A percentile compares a stretch with the other conserved stretches of the same genome.
phyloP scores from a whole-genome alignment of 2,329 filamentous ascomycete genomes.

The Lecanicillium sp. region DNA sequence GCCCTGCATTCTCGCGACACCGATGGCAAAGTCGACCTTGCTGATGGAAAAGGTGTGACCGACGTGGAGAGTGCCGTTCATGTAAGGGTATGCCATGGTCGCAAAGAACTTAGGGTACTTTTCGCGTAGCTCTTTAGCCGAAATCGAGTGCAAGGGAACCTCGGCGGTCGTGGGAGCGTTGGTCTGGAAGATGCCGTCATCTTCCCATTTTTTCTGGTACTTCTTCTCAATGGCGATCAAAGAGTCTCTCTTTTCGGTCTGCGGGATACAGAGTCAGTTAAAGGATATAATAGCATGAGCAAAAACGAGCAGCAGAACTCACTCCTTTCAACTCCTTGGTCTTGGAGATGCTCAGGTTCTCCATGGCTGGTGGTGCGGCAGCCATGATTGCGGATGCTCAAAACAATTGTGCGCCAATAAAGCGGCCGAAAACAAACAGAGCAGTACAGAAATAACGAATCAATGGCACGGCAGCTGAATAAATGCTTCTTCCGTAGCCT shows the following conservation, averaged over 20 bases:
- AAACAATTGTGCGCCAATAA: background rate
- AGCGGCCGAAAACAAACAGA: background rate
- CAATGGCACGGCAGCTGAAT: too few species aligned
- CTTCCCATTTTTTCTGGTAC: constrained; percentile 64
- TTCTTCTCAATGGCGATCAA: constrained; percentile 81
- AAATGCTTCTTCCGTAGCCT: too few species aligned
- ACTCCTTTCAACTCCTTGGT: constrained; percentile 54
- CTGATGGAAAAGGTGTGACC: constrained; percentile 87
- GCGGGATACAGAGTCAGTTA: constrained; percentile 12
- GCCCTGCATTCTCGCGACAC: constrained; percentile 84
- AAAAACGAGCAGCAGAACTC: constrained; percentile 16
- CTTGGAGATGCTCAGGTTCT: constrained; percentile 45
- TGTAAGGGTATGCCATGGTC: constrained; percentile 48
- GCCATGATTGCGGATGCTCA: constrained; percentile 32
- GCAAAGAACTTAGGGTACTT: constrained; percentile 89
- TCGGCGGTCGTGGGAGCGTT: constrained; percentile 75
- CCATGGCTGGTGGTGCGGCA: constrained; percentile 38
- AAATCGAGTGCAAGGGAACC: constrained; percentile 65
- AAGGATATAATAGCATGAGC: background rate
- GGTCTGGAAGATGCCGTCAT: constrained; percentile 63
- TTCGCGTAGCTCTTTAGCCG: constrained; percentile 65
- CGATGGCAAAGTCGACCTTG: constrained; percentile 88
- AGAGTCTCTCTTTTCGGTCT: constrained; percentile 82
- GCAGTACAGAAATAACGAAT: background rate
- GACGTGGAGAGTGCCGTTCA: constrained; percentile 83